A percentile compares a stretch with the other conserved stretches of the same genome.
Evolutionary conservation across 2,329 filamentous ascomycete genomes (phyloP).

Genomic region (Lecanicillium sp.): DNA sequence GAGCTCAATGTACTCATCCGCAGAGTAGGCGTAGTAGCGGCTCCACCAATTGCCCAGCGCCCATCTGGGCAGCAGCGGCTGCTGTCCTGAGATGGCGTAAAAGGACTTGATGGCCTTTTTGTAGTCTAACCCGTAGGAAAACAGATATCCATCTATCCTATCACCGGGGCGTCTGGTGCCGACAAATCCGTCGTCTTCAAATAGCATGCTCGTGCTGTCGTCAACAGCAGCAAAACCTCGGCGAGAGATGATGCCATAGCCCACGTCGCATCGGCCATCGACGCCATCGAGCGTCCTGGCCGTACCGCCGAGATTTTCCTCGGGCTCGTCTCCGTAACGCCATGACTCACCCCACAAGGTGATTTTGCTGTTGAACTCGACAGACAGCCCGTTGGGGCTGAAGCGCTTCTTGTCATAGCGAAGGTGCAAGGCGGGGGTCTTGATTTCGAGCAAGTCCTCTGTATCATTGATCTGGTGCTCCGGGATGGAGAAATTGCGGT

Average conservation of each 20-base stretch:
- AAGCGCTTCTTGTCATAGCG: slow-evolving; percentile 3
- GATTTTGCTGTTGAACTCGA: slow-evolving; percentile 27
- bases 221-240: slow-evolving; percentile 46
- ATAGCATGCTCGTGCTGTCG: slow-evolving; percentile 49
- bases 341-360: slow-evolving; percentile 34
- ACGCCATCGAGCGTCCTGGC: slow-evolving; percentile 50
- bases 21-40: slow-evolving; percentile 50
- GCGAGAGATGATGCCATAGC: slow-evolving; percentile 40
- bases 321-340: slow-evolving; percentile 41
- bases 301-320: slow-evolving; percentile 35
- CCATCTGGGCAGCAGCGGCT: slow-evolving; percentile 48
- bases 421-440: background rate
- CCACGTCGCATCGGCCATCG: slow-evolving; percentile 43
- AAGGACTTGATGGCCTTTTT: slow-evolving; percentile 43
- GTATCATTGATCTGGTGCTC: background rate
- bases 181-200: slow-evolving; percentile 44
- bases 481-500: background rate
- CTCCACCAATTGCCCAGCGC: slow-evolving; percentile 59
- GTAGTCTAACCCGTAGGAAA: slow-evolving; percentile 51
- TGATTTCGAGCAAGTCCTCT: background rate
- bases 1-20: slow-evolving; percentile 47
- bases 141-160: slow-evolving; percentile 51
- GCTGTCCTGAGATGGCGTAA: slow-evolving; percentile 47
- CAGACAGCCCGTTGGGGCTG: slow-evolving; percentile 6
- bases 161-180: slow-evolving; percentile 35